Evolutionary conservation across 176 grass and related monocot genomes (phyloP).

Genomic region (Cocos nucifera): DNA sequence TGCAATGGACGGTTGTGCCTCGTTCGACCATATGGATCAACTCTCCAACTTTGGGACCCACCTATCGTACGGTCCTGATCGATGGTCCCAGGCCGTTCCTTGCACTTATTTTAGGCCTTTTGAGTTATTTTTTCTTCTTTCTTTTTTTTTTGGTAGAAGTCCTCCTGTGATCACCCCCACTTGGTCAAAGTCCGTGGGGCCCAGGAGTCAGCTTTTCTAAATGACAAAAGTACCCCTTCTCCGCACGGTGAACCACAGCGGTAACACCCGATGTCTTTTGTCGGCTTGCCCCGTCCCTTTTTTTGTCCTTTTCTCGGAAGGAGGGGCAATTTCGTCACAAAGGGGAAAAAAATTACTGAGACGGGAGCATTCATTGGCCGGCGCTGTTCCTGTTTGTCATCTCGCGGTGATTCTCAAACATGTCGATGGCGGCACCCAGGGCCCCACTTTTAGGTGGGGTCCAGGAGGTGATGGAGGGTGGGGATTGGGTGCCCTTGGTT

Average conservation of each 20-base stretch:
- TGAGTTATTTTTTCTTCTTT: no score
- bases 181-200: conserved; percentile 19
- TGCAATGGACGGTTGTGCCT: no score
- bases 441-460: no score
- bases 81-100: no score
- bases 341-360: background rate
- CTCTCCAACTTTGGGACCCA: no score
- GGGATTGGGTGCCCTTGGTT: background rate
- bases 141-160: no score
- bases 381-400: background rate
- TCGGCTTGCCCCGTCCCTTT: conserved; percentile 22
- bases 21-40: no score
- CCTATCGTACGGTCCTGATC: no score
- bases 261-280: conserved; percentile 26
- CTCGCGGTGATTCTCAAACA: no score
- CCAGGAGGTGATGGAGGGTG: conserved; percentile 3
- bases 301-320: background rate
- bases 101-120: no score
- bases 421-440: no score
- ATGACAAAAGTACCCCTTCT: conserved; percentile 21
- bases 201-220: background rate
- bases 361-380: background rate
- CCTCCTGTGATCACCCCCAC: background rate
- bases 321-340: conserved; percentile 29
- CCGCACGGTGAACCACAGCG: conserved; percentile 12